Percentiles rank a stretch among this genome's conserved stretches.
phyloP scores from a whole-genome alignment of 2,329 filamentous ascomycete genomes.

The Sporothrix pallida region DNA sequence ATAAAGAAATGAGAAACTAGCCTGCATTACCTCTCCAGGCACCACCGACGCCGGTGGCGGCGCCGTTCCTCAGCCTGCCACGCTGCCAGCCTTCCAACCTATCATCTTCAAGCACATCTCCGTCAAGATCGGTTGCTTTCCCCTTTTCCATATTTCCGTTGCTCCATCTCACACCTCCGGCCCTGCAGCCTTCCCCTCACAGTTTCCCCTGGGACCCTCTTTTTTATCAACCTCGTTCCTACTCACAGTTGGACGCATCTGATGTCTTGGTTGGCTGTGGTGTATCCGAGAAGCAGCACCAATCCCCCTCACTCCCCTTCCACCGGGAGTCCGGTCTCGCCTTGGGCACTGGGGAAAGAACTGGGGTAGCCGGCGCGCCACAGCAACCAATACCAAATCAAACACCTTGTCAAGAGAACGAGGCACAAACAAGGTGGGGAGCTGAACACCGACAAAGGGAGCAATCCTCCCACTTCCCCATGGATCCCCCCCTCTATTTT shows the following conservation, averaged over 20 bases:
- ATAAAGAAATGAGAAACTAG: too few species aligned
- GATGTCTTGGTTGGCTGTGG: background rate
- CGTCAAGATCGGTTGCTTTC: background rate
- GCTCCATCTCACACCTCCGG: slow-evolving; percentile 17
- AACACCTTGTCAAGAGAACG: background rate
- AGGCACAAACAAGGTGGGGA: background rate
- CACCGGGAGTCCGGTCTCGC: slow-evolving; percentile 3
- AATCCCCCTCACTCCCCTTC: slow-evolving; percentile 18
- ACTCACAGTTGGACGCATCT: background rate
- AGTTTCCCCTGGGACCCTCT: background rate
- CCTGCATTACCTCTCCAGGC: too few species aligned
- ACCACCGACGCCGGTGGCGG: background rate
- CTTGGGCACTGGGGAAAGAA: background rate
- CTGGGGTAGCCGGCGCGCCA: background rate
- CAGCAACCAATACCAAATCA: background rate
- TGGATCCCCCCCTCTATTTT: background rate
- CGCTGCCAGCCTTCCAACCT: background rate
- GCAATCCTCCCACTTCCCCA: background rate
- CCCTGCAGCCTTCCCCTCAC: slow-evolving; percentile 2
- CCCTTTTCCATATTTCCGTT: slow-evolving; percentile 25
- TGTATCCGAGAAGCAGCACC: background rate
- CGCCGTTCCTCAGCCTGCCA: background rate
- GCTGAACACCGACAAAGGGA: background rate
- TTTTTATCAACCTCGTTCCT: background rate
- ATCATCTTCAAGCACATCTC: background rate